Evolutionary conservation across 805 yeast genomes (phyloP), one percentile per base, ranked within the genome.

Genomic region (Barnettozyma siamensis): DNA sequence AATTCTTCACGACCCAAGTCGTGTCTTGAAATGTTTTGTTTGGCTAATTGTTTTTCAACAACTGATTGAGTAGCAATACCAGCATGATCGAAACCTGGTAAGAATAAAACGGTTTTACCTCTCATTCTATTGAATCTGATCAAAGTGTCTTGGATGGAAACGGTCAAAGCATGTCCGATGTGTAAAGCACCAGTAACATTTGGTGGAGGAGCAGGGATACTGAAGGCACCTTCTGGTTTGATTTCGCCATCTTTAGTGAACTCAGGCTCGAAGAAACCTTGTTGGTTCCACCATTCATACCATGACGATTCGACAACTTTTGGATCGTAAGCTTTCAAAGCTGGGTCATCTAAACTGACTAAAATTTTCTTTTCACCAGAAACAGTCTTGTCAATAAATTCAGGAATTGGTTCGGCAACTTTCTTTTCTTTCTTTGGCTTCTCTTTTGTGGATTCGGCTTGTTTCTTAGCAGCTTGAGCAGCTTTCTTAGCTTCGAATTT

Each of bases 11-110:
- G 86, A 47, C 96, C 96, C 47, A 77, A 78, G 60, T 93, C 98
- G 64, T 93, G 96, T 69, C 98, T 84, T 39, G 98, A 88, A 62
- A 83, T 75, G 67, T 81, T 76, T 58, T 87, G 87, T 51, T 78
- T 77, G 41, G 88, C 85, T 31, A 93, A 65, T 71, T 83, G 89
- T 67, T 93, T 93, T 69, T 93, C 99, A 49, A 93, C 98, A 51
- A 93, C 98, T 15, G 96, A 85, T 67, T 93, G 99, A 10, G 99
- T 93, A 33, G 96, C 95, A 64, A 93, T 93, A 75, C 99, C 99
- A 29, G 99, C 99, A 62, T 93, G 99, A 67, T 93, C 99, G 59
- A 93, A 93, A 35, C 99, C 99, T 37, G 98, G 98, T 43, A 93
- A 64, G 66, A 83, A 93, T 48, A 93, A 70, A 12, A 88, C 89